Conservation (phyloP, 2,329 filamentous ascomycete genomes). For the Xylaria sp. region DNA sequence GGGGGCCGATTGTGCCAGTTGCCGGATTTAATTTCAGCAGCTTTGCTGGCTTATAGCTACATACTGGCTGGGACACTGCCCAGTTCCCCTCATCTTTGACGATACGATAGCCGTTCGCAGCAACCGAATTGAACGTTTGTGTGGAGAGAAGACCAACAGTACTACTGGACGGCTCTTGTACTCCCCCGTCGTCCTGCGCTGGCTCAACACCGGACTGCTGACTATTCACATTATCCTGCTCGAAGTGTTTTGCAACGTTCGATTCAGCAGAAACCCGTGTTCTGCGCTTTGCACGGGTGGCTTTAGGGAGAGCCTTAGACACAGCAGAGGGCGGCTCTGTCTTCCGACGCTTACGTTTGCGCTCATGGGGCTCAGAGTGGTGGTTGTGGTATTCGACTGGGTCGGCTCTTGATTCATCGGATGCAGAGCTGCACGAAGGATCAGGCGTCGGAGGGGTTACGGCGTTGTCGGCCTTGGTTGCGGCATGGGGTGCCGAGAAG, state of each 20-base stretch:
- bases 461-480: slow-evolving; percentile 22
- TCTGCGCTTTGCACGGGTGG: slow-evolving; percentile 23
- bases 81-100: neutral
- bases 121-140: neutral
- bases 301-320: slow-evolving; percentile 18
- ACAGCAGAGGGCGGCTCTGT: slow-evolving; percentile 41
- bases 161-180: neutral
- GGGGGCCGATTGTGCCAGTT: slow-evolving; percentile 67
- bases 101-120: neutral
- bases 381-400: slow-evolving; percentile 25
- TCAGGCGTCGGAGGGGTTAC: slow-evolving; percentile 40
- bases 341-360: slow-evolving; percentile 51
- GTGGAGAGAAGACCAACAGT: neutral
- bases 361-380: slow-evolving; percentile 36
- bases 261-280: slow-evolving; percentile 23
- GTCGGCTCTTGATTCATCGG: slow-evolving; percentile 28
- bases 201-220: neutral
- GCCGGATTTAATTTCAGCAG: slow-evolving; percentile 62
- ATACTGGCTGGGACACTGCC: slow-evolving; percentile 14
- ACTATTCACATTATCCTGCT: slow-evolving; percentile 10
- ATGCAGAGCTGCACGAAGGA: slow-evolving; percentile 40
- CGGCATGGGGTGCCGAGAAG: slow-evolving; percentile 47
- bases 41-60: slow-evolving; percentile 50
- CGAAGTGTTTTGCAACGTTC: slow-evolving; percentile 30
- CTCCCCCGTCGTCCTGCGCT: slow-evolving; percentile 2